phyloP scores from a whole-genome alignment of 2,329 filamentous ascomycete genomes.

The Xylariaceae sp. region DNA sequence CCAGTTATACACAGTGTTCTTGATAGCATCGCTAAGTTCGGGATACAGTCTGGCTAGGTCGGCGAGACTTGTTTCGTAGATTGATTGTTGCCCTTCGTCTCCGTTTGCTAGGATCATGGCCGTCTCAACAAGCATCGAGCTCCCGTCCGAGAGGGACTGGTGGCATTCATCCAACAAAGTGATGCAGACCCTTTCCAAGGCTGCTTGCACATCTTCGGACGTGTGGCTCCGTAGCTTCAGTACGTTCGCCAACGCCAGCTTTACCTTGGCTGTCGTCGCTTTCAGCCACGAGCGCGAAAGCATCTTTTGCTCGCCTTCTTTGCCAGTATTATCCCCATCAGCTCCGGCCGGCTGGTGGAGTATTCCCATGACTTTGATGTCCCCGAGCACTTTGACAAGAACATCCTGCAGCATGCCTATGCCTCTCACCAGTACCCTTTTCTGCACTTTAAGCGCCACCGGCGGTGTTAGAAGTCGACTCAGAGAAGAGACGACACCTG shows the following conservation, averaged over 20 bases:
- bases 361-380: constrained; percentile 48
- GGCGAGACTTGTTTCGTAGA: constrained; percentile 47
- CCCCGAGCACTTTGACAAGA: constrained; percentile 51
- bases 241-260: constrained; percentile 72
- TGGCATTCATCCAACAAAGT: constrained; percentile 74
- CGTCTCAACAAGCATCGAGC: constrained; percentile 72
- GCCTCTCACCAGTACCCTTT: constrained; percentile 58
- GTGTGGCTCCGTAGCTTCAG: constrained; percentile 69
- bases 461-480: constrained; percentile 69
- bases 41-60: constrained; percentile 59
- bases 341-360: constrained; percentile 32
- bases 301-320: constrained; percentile 33
- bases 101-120: constrained; percentile 62
- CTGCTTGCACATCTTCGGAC: constrained; percentile 60
- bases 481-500: constrained; percentile 78
- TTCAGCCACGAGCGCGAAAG: constrained; percentile 63
- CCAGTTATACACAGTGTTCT: constrained; percentile 73
- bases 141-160: constrained; percentile 62
- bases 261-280: constrained; percentile 75
- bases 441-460: constrained; percentile 47
- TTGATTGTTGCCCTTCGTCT: constrained; percentile 39
- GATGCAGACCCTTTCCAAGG: constrained; percentile 67
- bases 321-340: constrained; percentile 16
- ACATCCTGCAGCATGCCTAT: constrained; percentile 54
- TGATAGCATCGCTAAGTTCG: constrained; percentile 58